Percentiles rank a stretch among this genome's conserved stretches.
Conservation (phyloP, 2,329 filamentous ascomycete genomes). For the Rachicladosporium sp. region DNA sequence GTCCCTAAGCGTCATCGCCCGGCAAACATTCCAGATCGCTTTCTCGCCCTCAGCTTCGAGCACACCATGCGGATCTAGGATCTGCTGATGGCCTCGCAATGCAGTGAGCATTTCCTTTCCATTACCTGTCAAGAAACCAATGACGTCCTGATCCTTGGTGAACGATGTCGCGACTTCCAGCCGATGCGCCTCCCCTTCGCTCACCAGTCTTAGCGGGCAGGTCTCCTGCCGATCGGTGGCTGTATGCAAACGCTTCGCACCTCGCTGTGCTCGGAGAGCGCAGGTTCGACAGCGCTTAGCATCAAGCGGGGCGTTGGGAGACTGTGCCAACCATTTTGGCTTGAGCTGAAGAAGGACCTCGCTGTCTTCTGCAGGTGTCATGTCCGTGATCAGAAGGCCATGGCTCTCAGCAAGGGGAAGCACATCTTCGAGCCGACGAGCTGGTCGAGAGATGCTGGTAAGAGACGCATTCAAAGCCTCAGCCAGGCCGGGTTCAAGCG, state of each 20-base stretch:
- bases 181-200: conserved; percentile 15
- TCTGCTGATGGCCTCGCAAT: conserved; percentile 25
- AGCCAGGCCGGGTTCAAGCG: conserved; percentile 12
- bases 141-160: conserved; percentile 13
- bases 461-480: conserved; percentile 15
- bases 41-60: conserved; percentile 8
- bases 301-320: conserved; percentile 29
- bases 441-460: conserved; percentile 10
- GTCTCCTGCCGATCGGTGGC: conserved; percentile 20
- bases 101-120: conserved; percentile 26
- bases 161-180: conserved; percentile 13
- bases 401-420: conserved; percentile 16
- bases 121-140: conserved; percentile 16
- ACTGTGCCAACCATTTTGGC: conserved; percentile 37
- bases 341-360: conserved; percentile 31
- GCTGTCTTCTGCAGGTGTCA: conserved; percentile 15
- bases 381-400: conserved; percentile 24
- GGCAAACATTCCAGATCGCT: conserved; percentile 16
- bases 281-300: conserved; percentile 35
- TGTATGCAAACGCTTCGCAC: conserved; percentile 12
- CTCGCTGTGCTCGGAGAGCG: conserved; percentile 29
- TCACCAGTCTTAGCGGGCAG: conserved; percentile 31
- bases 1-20: conserved; percentile 37
- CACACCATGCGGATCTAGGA: conserved; percentile 27
- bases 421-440: conserved; percentile 14